A percentile compares a stretch with the other conserved stretches of the same genome.
Evolutionary conservation across 2,329 filamentous ascomycete genomes (phyloP).

Genomic region (Diaporthe amygdali): DNA sequence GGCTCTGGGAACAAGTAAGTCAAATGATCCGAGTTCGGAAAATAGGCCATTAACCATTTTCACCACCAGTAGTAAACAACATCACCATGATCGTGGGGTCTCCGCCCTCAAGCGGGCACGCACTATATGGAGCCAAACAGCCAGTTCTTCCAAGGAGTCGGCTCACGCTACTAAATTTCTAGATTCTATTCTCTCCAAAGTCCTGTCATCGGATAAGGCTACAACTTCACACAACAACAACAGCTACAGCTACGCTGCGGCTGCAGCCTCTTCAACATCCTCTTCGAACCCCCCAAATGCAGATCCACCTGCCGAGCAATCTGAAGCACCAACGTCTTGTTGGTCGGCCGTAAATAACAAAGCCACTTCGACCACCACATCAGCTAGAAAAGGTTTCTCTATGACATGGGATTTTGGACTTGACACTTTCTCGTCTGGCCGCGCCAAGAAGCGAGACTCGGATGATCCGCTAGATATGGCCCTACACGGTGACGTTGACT

Average conservation of each 20-base stretch:
- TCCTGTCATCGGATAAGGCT: slow-evolving; percentile 24
- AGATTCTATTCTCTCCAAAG: slow-evolving; percentile 45
- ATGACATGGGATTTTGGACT: slow-evolving; percentile 20
- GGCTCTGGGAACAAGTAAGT: slow-evolving; percentile 43
- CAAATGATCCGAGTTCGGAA: neutral
- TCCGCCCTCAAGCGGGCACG: slow-evolving; percentile 45
- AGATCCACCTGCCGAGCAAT: neutral
- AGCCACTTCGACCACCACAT: slow-evolving; percentile 21
- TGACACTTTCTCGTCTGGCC: slow-evolving; percentile 3
- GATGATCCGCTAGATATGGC: neutral
- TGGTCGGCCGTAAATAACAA: slow-evolving; percentile 17
- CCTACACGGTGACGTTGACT: slow-evolving; percentile 16
- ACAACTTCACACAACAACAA: neutral
- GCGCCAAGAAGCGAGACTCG: neutral
- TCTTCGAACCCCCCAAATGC: neutral
- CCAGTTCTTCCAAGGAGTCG: slow-evolving; percentile 45
- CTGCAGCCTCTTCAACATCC: neutral
- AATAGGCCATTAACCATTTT: neutral
- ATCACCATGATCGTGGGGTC: slow-evolving; percentile 31
- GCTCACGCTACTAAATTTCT: slow-evolving; percentile 48
- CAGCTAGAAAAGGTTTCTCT: neutral
- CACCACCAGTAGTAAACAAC: neutral
- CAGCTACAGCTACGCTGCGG: neutral
- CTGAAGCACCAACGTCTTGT: neutral
- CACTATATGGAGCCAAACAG: slow-evolving; percentile 47